phyloP scores from a whole-genome alignment of 148 eudicot genomes.

The Salicornia ramosissima region DNA sequence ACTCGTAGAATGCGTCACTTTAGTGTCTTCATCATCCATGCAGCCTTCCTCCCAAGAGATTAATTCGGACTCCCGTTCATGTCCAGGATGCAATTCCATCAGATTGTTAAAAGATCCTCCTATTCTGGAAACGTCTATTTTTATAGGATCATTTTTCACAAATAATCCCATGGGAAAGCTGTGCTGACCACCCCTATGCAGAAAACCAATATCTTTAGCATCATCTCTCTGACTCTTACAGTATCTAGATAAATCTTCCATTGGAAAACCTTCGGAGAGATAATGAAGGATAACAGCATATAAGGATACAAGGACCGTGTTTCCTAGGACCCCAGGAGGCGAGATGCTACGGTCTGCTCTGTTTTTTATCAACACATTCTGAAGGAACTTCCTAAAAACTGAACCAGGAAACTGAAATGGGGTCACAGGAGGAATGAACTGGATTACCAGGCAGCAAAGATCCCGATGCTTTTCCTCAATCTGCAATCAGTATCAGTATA shows the following conservation, averaged over 20 bases:
- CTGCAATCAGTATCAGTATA: conserved; percentile 34
- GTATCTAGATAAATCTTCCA: conserved; percentile 55
- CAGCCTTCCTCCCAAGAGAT: conserved; percentile 97
- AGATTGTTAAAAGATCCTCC: conserved; percentile 80
- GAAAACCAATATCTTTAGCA: conserved; percentile 56
- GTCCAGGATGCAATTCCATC: conserved; percentile 43
- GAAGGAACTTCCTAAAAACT: conserved; percentile 78
- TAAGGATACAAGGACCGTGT: conserved; percentile 76
- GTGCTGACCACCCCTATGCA: conserved; percentile 88
- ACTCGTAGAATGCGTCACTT: conserved; percentile 62
- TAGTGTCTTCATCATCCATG: conserved; percentile 66
- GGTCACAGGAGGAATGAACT: conserved; percentile 69
- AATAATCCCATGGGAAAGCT: conserved; percentile 64
- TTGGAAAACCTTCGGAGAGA: conserved; percentile 79
- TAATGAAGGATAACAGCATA: conserved; percentile 79
- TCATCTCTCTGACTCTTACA: conserved; percentile 43
- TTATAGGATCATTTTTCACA: conserved; percentile 72
- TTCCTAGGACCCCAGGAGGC: conserved; percentile 69
- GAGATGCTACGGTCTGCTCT: conserved; percentile 73
- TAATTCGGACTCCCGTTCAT: conserved; percentile 52
- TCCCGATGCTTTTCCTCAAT: conserved; percentile 96
- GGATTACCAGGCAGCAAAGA: conserved; percentile 78
- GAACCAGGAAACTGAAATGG: conserved; percentile 92
- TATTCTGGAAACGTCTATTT: conserved; percentile 69
- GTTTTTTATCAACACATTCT: conserved; percentile 61